phyloP scores from a whole-genome alignment of 2,329 filamentous ascomycete genomes.

The Phialemonium atrogriseum region DNA sequence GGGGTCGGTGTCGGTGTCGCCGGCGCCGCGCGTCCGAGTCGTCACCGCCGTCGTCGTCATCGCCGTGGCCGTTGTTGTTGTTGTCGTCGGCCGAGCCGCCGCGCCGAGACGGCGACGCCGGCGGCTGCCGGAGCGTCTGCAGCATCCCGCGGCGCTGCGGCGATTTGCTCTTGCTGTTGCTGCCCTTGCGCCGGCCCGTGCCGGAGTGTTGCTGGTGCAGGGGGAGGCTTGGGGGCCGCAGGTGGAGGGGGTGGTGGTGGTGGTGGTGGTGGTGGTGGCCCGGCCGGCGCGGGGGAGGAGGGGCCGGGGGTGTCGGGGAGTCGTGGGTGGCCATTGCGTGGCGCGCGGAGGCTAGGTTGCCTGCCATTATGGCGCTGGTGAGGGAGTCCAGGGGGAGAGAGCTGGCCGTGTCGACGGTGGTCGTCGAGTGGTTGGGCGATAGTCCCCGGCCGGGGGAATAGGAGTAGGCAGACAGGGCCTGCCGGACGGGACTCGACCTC shows the following conservation, averaged over 20 bases:
- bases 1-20: slow-evolving; percentile 32
- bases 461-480: too few species aligned
- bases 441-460: too few species aligned
- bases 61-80: too few species aligned
- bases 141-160: slow-evolving; percentile 46
- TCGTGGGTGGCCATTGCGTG: slow-evolving; percentile 19
- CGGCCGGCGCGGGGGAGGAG: slow-evolving; percentile 26
- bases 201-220: slow-evolving; percentile 6
- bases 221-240: slow-evolving; percentile 10
- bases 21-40: slow-evolving; percentile 35
- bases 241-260: slow-evolving; percentile 7
- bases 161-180: slow-evolving; percentile 26
- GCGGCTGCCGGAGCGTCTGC: slow-evolving; percentile 56
- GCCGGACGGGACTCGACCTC: too few species aligned
- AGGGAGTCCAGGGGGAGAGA: slow-evolving; percentile 54
- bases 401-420: slow-evolving; percentile 12
- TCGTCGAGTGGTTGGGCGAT: slow-evolving; percentile 1
- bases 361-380: slow-evolving; percentile 66
- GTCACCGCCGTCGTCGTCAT: slow-evolving; percentile 45
- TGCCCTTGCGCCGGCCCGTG: slow-evolving; percentile 7
- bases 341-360: slow-evolving; percentile 61
- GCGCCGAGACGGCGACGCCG: too few species aligned
- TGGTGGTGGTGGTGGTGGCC: slow-evolving; percentile 14
- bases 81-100: too few species aligned
- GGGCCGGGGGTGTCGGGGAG: slow-evolving; percentile 27